Base-by-base conservation (phyloP, 2,329 filamentous ascomycete species). In the Penicillium hesseltinei region DNA sequence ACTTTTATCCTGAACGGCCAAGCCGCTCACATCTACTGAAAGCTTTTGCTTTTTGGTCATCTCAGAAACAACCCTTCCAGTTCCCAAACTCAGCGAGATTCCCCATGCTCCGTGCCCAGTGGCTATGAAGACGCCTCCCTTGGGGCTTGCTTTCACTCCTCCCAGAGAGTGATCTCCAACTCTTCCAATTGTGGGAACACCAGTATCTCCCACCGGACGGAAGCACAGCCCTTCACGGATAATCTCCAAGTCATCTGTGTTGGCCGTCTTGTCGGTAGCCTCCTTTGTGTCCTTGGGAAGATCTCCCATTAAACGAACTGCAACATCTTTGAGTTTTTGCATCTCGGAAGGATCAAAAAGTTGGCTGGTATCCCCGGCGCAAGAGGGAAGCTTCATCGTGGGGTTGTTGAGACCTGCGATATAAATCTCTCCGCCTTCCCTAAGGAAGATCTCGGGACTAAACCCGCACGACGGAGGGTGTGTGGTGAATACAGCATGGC, bases 51-150 rank as follows among this genome's bases (percentile, higher is more conserved):
- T 86, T 64, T 84, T 80, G 42, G 90, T 80, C 81, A 92, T 79
- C 74, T 92, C 88, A 11, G 87, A 82, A 75, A 92, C 76, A 6
- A 90, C 84, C 62, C 83, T 82, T 0, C 89, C 90, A 0, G 88
- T 92, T 1, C 88, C 89, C 31, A 90, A 73, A 17, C 80, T 79
- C 66, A 85, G 68, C 47, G 79, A 82, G 27, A 88, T 88, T 0
- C 89, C 89, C 89, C 89, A 92, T 0, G 89, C 87, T 0, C 89
- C 89, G 77, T 92, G 89, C 0, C 90, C 89, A 4, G 86, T 80
- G 1, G 87, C 85, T 38, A 92, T 71, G 69, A 84, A 92, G 0
- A 93, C 86, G 4, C 89, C 88, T 2, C 87, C 60, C 62, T 71
- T 25, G 4, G 49, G 35, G 23, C 11, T 27, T 5, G 59, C 49